Conservation (phyloP, 2,329 filamentous ascomycete genomes). For the Escovopsis sp. region DNA sequence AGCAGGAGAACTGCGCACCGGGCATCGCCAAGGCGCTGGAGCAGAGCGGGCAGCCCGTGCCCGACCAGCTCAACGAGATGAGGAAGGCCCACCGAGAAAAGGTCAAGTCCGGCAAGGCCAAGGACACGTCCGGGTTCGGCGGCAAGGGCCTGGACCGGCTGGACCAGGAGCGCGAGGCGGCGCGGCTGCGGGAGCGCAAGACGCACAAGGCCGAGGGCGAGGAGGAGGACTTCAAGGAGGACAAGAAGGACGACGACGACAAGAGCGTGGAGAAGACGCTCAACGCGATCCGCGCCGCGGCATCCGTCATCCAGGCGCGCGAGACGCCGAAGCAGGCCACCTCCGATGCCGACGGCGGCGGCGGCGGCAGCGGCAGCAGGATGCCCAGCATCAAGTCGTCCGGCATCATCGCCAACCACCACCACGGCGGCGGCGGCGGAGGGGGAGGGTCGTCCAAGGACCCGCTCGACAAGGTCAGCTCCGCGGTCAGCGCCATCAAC, state of each 20-base stretch:
- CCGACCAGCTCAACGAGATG: constrained; percentile 52
- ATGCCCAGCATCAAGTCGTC: constrained; percentile 18
- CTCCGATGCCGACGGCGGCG: neutral
- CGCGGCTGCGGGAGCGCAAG: constrained; percentile 73
- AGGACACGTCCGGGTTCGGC: constrained; percentile 79
- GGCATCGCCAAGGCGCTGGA: constrained; percentile 86
- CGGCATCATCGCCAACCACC: constrained; percentile 29
- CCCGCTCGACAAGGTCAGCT: constrained; percentile 71
- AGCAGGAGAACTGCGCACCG: constrained; percentile 80
- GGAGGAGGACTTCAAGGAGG: constrained; percentile 70
- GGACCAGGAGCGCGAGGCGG: constrained; percentile 79
- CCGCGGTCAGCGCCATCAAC: constrained; percentile 85
- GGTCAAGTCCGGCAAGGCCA: constrained; percentile 83
- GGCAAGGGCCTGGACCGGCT: constrained; percentile 87
- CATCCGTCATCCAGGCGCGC: constrained; percentile 41
- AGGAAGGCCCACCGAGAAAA: constrained; percentile 69
- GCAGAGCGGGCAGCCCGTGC: constrained; percentile 75
- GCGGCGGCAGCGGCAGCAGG: no score
- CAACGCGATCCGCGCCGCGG: constrained; percentile 47
- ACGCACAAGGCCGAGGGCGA: constrained; percentile 79
- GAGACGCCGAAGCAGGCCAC: constrained; percentile 33
- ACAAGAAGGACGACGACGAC: constrained; percentile 55
- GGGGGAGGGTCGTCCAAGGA: constrained; percentile 42
- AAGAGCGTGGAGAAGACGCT: constrained; percentile 56
- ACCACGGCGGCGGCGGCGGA: constrained; percentile 11